These are phyloP conservation scores for Colletotrichum sp. DNA, from an alignment of 2,329 filamentous ascomycete genomes.

Conservation along the genomic window DNA sequence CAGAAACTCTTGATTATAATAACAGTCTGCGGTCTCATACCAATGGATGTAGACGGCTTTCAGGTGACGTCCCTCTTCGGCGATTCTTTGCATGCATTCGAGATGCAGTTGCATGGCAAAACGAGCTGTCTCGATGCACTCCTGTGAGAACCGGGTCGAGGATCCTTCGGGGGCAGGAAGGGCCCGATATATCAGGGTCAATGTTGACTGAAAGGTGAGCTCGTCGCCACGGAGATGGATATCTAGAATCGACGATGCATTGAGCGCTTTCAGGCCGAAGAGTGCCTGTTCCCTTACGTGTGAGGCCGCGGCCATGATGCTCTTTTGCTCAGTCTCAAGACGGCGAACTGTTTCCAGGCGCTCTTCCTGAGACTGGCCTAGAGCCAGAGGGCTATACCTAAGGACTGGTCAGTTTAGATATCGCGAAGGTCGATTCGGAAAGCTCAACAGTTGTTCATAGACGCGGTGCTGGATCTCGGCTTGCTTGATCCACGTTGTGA, in stretches of 20 bases:
- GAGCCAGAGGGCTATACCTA: constrained; percentile 55
- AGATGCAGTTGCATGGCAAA: constrained; percentile 50
- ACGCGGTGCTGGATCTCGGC: constrained; percentile 62
- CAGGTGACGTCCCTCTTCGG: constrained; percentile 39
- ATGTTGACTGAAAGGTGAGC: constrained; percentile 49
- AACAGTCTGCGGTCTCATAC: constrained; percentile 33
- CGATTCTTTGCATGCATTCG: constrained; percentile 42
- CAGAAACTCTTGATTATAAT: background rate
- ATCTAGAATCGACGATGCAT: constrained; percentile 44
- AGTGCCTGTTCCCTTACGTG: constrained; percentile 37
- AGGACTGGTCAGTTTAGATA: background rate
- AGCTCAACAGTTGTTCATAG: constrained; percentile 53
- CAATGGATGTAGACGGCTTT: constrained; percentile 56
- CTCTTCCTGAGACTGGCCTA: constrained; percentile 41
- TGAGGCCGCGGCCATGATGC: constrained; percentile 39
- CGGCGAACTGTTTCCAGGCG: constrained; percentile 42
- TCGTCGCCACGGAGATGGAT: constrained; percentile 51
- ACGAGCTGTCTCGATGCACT: constrained; percentile 56
- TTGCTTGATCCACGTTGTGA: constrained; percentile 58
- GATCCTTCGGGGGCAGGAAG: constrained; percentile 50
- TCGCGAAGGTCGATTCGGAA: background rate
- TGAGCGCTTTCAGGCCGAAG: constrained; percentile 39
- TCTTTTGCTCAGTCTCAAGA: constrained; percentile 41
- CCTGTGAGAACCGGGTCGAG: constrained; percentile 47
- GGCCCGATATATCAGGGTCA: constrained; percentile 57